Conservation (phyloP, 2,329 filamentous ascomycete species). For the Botrytis squamosa region DNA sequence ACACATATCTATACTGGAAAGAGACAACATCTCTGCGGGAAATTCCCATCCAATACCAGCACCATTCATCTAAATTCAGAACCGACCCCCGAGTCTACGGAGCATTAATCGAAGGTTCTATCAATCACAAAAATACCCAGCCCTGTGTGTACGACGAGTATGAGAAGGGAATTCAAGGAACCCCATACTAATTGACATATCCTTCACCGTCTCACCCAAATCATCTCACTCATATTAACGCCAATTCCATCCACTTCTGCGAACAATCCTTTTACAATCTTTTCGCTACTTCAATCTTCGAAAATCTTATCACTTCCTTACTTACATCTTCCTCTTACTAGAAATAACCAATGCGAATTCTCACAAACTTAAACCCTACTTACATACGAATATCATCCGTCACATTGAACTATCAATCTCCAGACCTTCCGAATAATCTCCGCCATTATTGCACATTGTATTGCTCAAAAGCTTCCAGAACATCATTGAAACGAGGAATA, state of each 20-base stretch:
- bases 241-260: conserved; percentile 4
- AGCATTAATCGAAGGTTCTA: background rate
- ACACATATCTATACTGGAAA: background rate
- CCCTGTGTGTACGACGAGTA: background rate
- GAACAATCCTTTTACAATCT: background rate
- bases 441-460: conserved; percentile 1
- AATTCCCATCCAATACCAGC: background rate
- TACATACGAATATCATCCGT: background rate
- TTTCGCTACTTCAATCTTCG: background rate
- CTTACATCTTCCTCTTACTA: background rate
- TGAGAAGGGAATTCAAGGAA: background rate
- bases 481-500: background rate
- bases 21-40: background rate
- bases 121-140: background rate
- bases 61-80: background rate
- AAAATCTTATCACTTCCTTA: background rate
- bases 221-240: conserved; percentile 14
- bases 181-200: conserved; percentile 5
- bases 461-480: conserved; percentile 2
- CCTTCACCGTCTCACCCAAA: conserved; percentile 20
- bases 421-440: background rate
- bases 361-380: background rate
- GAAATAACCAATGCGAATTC: background rate
- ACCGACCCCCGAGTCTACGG: conserved; percentile 4
- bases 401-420: conserved; percentile 14